Conservation (phyloP, 345 rosid genomes). For the Gossypium turneri region DNA sequence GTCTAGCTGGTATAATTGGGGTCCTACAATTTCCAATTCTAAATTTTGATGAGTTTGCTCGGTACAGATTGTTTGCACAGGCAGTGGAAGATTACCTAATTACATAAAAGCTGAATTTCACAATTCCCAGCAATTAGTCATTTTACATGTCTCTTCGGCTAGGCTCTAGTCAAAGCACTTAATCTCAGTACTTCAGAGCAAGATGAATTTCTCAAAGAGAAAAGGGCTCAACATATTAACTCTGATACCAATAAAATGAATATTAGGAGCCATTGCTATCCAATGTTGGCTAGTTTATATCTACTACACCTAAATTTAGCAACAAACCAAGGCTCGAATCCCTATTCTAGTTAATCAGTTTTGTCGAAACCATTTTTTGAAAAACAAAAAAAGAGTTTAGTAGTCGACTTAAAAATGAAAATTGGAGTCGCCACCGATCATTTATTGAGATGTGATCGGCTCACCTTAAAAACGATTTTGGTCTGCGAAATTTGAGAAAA, state of each 20-base stretch:
- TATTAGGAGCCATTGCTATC: neutral
- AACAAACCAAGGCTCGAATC: neutral
- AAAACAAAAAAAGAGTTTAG: too few relatives aligned
- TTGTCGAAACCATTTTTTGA: too few relatives aligned
- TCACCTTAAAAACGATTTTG: too few relatives aligned
- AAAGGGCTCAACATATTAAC: neutral
- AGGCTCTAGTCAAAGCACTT: neutral
- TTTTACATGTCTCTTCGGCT: neutral
- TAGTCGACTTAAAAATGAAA: too few relatives aligned
- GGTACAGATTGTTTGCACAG: neutral
- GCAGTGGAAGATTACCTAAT: neutral
- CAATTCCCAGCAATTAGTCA: neutral
- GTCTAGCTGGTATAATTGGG: neutral
- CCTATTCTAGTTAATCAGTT: neutral
- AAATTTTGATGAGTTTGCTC: neutral
- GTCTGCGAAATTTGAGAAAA: too few relatives aligned
- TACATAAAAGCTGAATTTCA: neutral
- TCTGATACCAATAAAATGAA: neutral
- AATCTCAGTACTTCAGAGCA: neutral
- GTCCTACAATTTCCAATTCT: neutral
- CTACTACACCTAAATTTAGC: constrained; percentile 1
- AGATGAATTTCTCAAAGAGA: neutral
- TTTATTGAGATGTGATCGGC: too few relatives aligned
- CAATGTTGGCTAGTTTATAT: neutral
- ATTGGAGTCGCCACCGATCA: too few relatives aligned